These are phyloP conservation scores for Hypoxylon crocopeplum DNA, from an alignment of 495 filamentous ascomycete species.

Conservation along the genomic window DNA sequence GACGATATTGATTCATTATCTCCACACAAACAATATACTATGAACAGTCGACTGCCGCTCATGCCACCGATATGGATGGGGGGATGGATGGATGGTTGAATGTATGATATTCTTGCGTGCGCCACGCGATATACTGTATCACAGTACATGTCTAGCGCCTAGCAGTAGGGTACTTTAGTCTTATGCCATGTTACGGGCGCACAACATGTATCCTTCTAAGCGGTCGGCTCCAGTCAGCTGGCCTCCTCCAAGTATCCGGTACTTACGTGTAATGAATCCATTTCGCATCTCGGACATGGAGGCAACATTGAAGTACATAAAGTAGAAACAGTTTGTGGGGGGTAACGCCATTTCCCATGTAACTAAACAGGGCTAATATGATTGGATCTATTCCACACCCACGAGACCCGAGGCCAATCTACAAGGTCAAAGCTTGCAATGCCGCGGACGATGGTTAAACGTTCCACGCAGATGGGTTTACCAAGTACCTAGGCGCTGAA, in stretches of 20 bases:
- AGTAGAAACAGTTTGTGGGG: constrained; percentile 14
- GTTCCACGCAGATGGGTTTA: constrained; percentile 30
- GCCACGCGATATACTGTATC: constrained; percentile 6
- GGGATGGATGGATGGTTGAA: no score
- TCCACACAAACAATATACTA: constrained; percentile 20
- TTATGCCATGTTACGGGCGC: no score
- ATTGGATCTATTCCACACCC: constrained; percentile 4
- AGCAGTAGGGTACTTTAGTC: no score
- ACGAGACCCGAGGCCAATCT: constrained; percentile 7
- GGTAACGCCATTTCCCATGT: constrained; percentile 28
- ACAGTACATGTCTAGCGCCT: constrained; percentile 4
- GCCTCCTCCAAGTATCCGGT: no score
- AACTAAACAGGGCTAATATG: constrained; percentile 15
- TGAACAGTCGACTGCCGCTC: constrained; percentile 3
- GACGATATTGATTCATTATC: constrained; percentile 5
- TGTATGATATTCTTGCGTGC: not conserved
- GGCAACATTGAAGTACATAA: no score
- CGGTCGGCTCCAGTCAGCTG: no score
- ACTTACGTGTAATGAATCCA: constrained; percentile 10
- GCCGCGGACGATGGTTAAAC: constrained; percentile 20
- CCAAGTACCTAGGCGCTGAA: not conserved
- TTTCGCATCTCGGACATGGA: constrained; percentile 19
- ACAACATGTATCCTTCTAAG: no score
- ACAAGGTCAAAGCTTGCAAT: constrained; percentile 28
- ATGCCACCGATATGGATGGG: constrained; percentile 7